Evolutionary conservation across 2,329 filamentous ascomycete species (phyloP), one percentile per base, ranked within the genome.

Genomic region (Ceratocystis papillata): DNA sequence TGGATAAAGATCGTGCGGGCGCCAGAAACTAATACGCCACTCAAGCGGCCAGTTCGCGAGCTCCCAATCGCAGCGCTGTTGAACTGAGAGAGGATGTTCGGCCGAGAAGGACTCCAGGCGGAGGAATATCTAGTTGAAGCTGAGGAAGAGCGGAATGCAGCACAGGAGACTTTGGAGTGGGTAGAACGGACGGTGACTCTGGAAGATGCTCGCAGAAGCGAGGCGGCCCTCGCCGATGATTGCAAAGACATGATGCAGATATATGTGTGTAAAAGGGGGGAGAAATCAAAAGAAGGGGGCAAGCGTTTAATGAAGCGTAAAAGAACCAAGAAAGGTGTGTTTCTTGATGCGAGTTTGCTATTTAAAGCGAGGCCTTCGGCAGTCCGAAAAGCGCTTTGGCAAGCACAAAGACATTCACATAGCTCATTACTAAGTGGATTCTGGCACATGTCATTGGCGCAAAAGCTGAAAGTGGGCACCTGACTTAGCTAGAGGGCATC

Each of bases 1-100:
- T 99, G 94, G 73, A 99, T 99, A 79, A 97, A 99, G 76, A 99
- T 96, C 28, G 86, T 91, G 70, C 93, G 87, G 68, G 74, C 75
- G 62, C 77, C 77, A 65, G 63, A 72, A 70, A 55, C 71, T 65
- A 68, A 70, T 69, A 53, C 73, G 64, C 25, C 62, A 45, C 28
- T 62, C 48, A 28, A 67, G 64, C 67, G 60, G 64, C 48, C 69
- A 66, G 62, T 70, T 64, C 55, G 68, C 25, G 68, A 3, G 5
- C 55, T 5, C 55, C 15, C 55, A n/a, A 30, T 12, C 6, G 22
- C 12, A 7, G 12, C 65, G 15, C 67, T 53, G 62, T 66, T 62
- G 63, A 67, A 67, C 28, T 65, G 67, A n/a, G 53, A 50, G 48
- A 59, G 55, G 61, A 57, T 30, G n/a, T n/a, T 63, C 44, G 69